Conservation (phyloP, 331 rosid genomes). For the Malus hybrid region DNA sequence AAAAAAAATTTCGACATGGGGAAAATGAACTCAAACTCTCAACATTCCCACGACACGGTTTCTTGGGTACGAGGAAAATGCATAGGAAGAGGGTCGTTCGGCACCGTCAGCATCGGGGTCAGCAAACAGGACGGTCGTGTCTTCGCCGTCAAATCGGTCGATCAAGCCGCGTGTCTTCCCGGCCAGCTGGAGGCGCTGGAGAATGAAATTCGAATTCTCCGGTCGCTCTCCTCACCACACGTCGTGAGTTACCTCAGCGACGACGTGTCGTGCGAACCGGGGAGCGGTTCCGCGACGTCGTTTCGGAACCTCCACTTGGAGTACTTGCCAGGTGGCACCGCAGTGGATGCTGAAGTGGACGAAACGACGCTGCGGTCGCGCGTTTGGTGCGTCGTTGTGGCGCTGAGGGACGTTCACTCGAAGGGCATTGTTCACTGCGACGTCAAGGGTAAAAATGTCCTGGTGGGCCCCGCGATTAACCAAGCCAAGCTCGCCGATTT, state of each 20-base stretch:
- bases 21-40: neutral
- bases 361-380: slow-evolving; percentile 39
- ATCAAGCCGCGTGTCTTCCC: slow-evolving; percentile 16
- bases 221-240: slow-evolving; percentile 42
- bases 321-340: slow-evolving; percentile 81
- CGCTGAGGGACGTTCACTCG: slow-evolving; percentile 49
- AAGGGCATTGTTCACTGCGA: slow-evolving; percentile 73
- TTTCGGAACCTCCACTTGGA: slow-evolving; percentile 63
- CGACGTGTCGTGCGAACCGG: slow-evolving; percentile 44
- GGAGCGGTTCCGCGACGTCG: slow-evolving; percentile 17
- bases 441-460: slow-evolving; percentile 66
- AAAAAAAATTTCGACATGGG: neutral
- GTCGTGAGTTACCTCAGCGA: slow-evolving; percentile 49
- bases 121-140: slow-evolving; percentile 27
- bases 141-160: slow-evolving; percentile 83
- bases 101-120: slow-evolving; percentile 45
- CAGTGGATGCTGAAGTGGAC: slow-evolving; percentile 37
- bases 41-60: neutral
- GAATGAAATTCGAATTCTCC: slow-evolving; percentile 62
- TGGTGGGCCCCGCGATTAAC: slow-evolving; percentile 21
- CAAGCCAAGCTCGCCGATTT: slow-evolving; percentile 65
- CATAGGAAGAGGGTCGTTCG: slow-evolving; percentile 71
- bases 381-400: slow-evolving; percentile 59
- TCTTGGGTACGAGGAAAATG: slow-evolving; percentile 72
- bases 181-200: slow-evolving; percentile 50